Evolutionary conservation across 371 early-diverging fungal species (phyloP), one percentile per base, ranked within the genome.

Genomic region (Globomyces sp.): DNA sequence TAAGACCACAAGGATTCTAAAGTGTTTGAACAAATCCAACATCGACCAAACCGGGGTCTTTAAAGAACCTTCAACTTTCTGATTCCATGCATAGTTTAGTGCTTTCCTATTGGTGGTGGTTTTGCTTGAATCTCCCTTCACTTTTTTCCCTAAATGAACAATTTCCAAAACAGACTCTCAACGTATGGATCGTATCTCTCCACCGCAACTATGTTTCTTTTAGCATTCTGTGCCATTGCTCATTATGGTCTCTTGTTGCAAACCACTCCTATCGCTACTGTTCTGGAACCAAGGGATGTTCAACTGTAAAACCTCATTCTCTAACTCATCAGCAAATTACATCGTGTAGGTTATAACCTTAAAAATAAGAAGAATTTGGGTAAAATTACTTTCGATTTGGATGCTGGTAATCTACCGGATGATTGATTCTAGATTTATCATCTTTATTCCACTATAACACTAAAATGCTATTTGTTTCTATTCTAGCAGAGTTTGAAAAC

Each of bases 361-460:
- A 55, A 55, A 13, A 60, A 60, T 34, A 60, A 60, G 24, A 40
- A 40, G 5, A 60, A 40, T 9, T 44, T 63, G 37, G 63, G 49
- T 44, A 5, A 13, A 49, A 13, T 63, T 9, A n/a, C 42, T 8
- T 63, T 63, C 49, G 63, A 63, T 63, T 11, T 63, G n/a, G 52
- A 63, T 48, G 63, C 63, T 9, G 24, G 24, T 24, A 24, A 24
- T 24, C 24, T 24, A 24, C 24, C 24, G 24, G 24, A 24, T 24
- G 24, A 24, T 24, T 24, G 24, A 24, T 24, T 24, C 24, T 24
- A 24, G 92, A 98, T 80, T 85, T 96, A 13, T 80, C 88, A 8
- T 83, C 88, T 4, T 72, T 93, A 57, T 96, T 96, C 73, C 87
- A 93, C 73, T 98, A 96, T 96, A 96, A 98, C 75, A 95, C 96